These are phyloP conservation scores for Phlebiopsis gigantea DNA, from an alignment of 768 basidiomycete species.

Conservation along the genomic window DNA sequence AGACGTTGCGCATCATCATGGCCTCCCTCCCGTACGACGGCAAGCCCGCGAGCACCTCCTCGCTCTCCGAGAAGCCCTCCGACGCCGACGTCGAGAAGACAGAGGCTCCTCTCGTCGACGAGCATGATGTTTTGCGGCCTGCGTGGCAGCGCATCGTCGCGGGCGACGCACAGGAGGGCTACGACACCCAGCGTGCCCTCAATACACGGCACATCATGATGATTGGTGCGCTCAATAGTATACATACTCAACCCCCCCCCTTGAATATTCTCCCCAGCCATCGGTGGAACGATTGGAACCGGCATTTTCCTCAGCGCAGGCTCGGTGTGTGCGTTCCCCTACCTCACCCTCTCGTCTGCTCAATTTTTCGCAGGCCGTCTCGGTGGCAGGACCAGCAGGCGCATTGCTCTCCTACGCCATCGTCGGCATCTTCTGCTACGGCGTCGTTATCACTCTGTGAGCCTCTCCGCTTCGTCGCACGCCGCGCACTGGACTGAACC, in stretches of 20 bases:
- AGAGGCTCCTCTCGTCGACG: neutral
- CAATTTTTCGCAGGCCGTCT: slow-evolving; percentile 35
- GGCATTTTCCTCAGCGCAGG: slow-evolving; percentile 60
- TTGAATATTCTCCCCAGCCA: slow-evolving; percentile 28
- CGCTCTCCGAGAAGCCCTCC: slow-evolving; percentile 1
- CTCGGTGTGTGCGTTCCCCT: slow-evolving; percentile 27
- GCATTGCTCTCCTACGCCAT: slow-evolving; percentile 56
- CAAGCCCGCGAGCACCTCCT: slow-evolving; percentile 7
- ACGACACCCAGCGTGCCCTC: slow-evolving; percentile 36
- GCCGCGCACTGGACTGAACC: too few relatives aligned
- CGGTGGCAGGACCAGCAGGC: slow-evolving; percentile 55
- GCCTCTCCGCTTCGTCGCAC: neutral
- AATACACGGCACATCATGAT: slow-evolving; percentile 37
- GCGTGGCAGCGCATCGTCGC: slow-evolving; percentile 21
- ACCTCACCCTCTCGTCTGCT: neutral
- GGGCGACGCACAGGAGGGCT: slow-evolving; percentile 14
- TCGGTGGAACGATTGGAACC: slow-evolving; percentile 55
- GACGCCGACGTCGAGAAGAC: slow-evolving; percentile 3
- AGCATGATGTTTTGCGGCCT: neutral
- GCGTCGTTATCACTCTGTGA: slow-evolving; percentile 55
- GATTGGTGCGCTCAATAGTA: slow-evolving; percentile 29
- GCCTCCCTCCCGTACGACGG: neutral
- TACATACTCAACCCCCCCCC: too few relatives aligned
- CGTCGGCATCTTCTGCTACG: slow-evolving; percentile 54
- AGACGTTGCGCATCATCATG: neutral